These are phyloP conservation scores for Aspergillus melleus DNA, from an alignment of 2,329 filamentous ascomycete species.

Conservation along the genomic window DNA sequence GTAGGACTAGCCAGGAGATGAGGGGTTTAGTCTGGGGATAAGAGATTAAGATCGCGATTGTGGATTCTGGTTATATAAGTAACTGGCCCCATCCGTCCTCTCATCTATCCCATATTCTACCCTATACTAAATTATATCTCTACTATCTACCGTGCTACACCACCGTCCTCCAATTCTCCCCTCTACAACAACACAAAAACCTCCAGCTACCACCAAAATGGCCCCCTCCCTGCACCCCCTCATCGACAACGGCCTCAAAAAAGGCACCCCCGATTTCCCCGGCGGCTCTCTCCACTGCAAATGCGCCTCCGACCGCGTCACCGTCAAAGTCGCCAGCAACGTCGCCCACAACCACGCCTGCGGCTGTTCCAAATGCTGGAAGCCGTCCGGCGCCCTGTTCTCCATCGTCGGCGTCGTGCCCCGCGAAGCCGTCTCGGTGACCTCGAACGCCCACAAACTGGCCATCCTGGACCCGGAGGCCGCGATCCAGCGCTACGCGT, in stretches of 20 bases:
- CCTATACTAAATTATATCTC: neutral
- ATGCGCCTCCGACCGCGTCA: constrained; percentile 57
- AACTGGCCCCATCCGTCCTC: too few relatives aligned
- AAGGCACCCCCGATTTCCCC: constrained; percentile 55
- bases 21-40: too few relatives aligned
- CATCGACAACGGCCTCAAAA: constrained; percentile 62
- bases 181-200: neutral
- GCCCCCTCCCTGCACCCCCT: constrained; percentile 58
- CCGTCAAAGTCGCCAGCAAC: constrained; percentile 58
- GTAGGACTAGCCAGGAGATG: too few relatives aligned
- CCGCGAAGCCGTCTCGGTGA: constrained; percentile 55
- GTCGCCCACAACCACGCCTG: constrained; percentile 70
- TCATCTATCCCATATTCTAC: too few relatives aligned
- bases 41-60: too few relatives aligned
- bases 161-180: too few relatives aligned
- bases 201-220: constrained; percentile 8
- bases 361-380: constrained; percentile 73
- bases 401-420: constrained; percentile 64
- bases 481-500: constrained; percentile 62
- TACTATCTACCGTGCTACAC: too few relatives aligned
- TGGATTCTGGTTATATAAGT: too few relatives aligned
- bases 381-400: constrained; percentile 64
- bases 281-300: constrained; percentile 65
- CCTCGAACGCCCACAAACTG: constrained; percentile 60
- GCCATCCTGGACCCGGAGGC: constrained; percentile 56